phyloP scores from a whole-genome alignment of 2,329 filamentous ascomycete species.

The Aspergillus intermedius region DNA sequence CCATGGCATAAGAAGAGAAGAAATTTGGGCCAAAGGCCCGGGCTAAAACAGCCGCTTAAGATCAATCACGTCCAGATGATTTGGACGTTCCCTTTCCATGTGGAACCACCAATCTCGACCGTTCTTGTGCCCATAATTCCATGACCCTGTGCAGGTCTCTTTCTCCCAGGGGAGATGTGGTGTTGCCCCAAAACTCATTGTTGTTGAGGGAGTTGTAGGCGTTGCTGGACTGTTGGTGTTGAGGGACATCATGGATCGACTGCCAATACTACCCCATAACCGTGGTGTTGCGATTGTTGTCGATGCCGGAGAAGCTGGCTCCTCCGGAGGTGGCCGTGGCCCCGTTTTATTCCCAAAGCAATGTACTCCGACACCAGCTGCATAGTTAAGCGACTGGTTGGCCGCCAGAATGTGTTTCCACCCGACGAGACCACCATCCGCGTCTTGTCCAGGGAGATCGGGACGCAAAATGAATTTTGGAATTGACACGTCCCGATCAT shows the following conservation, averaged over 20 bases:
- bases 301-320: constrained; percentile 26
- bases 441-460: constrained; percentile 37
- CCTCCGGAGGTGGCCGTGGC: constrained; percentile 20
- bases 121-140: constrained; percentile 35
- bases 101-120: constrained; percentile 42
- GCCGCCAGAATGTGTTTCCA: constrained; percentile 40
- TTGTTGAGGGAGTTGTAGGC: constrained; percentile 26
- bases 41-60: constrained; percentile 30
- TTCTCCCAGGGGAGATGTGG: constrained; percentile 32
- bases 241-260: constrained; percentile 22
- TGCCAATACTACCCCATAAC: constrained; percentile 29
- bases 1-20: constrained; percentile 1
- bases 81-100: constrained; percentile 36
- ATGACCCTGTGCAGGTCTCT: constrained; percentile 39
- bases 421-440: constrained; percentile 38
- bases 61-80: constrained; percentile 25
- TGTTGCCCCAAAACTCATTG: constrained; percentile 21
- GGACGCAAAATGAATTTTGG: constrained; percentile 37
- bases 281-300: constrained; percentile 25
- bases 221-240: constrained; percentile 20
- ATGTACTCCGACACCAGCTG: constrained; percentile 27
- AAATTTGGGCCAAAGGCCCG: background rate
- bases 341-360: constrained; percentile 24
- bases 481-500: constrained; percentile 23
- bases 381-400: constrained; percentile 34